Percentiles rank a stretch among this genome's conserved stretches.
phyloP scores from a whole-genome alignment of 352 stramenopile species.

The Globisporangium camurandrum region DNA sequence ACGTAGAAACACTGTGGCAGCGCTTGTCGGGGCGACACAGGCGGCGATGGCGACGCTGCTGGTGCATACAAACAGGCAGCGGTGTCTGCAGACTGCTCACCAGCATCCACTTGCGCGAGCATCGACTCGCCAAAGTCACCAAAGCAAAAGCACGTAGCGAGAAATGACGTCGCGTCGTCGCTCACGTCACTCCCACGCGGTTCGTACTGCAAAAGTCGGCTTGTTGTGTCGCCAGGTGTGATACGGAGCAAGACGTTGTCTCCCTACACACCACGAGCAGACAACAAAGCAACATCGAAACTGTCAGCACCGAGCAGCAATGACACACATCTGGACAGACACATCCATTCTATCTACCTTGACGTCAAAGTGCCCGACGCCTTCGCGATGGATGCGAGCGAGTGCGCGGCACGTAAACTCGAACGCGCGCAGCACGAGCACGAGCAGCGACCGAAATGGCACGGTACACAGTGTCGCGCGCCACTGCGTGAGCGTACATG shows the following conservation, averaged over 20 bases:
- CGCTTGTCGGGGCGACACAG: neutral
- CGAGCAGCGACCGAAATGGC: conserved; percentile 32
- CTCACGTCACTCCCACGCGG: conserved; percentile 15
- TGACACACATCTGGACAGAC: neutral
- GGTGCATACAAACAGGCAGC: too few species aligned
- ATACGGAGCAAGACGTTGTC: conserved; percentile 58
- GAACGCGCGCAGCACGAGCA: conserved; percentile 39
- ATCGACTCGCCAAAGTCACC: conserved; percentile 71
- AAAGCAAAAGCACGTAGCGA: conserved; percentile 35
- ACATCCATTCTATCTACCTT: conserved; percentile 24
- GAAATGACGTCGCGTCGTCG: conserved; percentile 1
- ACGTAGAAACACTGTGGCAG: conserved; percentile 11
- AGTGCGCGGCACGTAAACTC: conserved; percentile 27
- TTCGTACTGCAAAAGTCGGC: conserved; percentile 18
- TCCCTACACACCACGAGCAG: conserved; percentile 16
- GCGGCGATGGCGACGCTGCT: neutral
- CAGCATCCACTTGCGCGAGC: conserved; percentile 15
- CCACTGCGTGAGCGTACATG: conserved; percentile 43
- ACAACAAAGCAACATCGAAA: neutral
- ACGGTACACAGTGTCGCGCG: conserved; percentile 13
- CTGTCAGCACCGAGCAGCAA: too few species aligned
- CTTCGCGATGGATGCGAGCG: conserved; percentile 27
- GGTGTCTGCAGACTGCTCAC: too few species aligned
- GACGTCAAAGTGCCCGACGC: conserved; percentile 60
- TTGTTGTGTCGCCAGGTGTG: conserved; percentile 22